Percentiles rank a stretch among this genome's conserved stretches.
Conservation (phyloP, 2,329 filamentous ascomycete genomes). For the Trichothecium sympodiale region DNA sequence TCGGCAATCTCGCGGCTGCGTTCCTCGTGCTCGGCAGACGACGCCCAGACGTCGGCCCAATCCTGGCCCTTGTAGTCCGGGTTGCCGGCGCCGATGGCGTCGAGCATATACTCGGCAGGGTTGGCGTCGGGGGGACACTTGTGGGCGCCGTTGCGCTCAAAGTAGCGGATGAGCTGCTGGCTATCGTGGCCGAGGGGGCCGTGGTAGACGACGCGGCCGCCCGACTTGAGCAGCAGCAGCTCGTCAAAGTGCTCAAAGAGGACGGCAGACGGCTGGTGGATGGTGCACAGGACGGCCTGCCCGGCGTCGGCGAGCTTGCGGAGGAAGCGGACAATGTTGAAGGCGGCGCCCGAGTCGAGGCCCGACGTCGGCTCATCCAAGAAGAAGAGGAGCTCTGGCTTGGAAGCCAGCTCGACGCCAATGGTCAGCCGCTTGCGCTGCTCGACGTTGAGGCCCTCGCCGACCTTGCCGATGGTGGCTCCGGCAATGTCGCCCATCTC, state of each 20-base stretch:
- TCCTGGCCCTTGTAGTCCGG: constrained; percentile 49
- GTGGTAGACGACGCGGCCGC: constrained; percentile 42
- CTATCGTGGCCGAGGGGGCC: constrained; percentile 42
- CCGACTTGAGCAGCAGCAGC: constrained; percentile 40
- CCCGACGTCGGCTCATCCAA: constrained; percentile 53
- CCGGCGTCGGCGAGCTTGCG: constrained; percentile 49
- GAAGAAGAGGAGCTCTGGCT: constrained; percentile 51
- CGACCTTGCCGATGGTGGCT: constrained; percentile 48
- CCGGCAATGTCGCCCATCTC: constrained; percentile 59
- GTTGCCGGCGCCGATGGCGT: constrained; percentile 50
- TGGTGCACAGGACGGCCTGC: constrained; percentile 49
- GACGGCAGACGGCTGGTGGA: constrained; percentile 46
- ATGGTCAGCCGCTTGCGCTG: constrained; percentile 47
- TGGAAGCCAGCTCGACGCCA: constrained; percentile 43
- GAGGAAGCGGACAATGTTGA: constrained; percentile 51
- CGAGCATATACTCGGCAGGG: constrained; percentile 44
- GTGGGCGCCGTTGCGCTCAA: constrained; percentile 34
- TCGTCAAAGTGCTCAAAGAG: constrained; percentile 48
- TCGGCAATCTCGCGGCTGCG: constrained; percentile 39
- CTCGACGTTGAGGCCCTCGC: constrained; percentile 49
- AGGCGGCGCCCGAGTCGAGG: constrained; percentile 46
- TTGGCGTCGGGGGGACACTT: constrained; percentile 38
- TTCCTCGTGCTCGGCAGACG: constrained; percentile 35
- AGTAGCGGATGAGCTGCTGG: constrained; percentile 36
- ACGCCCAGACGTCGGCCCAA: constrained; percentile 51